Conservation (phyloP, 331 rosid genomes). For the Quercus phellos region DNA sequence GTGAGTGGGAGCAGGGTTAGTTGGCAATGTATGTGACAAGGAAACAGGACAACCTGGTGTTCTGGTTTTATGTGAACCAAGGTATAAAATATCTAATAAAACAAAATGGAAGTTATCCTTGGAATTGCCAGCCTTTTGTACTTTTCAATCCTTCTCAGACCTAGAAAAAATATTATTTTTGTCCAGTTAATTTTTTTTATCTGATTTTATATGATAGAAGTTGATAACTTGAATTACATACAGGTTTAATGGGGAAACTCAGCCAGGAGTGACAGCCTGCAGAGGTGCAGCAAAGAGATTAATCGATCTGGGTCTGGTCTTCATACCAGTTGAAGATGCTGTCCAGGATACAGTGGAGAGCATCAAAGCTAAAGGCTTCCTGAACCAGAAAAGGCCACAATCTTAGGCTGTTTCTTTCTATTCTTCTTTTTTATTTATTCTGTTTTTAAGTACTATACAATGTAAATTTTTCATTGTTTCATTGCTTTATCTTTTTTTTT, state of each 20-base stretch:
- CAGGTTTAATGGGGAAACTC: conserved; percentile 74
- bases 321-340: conserved; percentile 71
- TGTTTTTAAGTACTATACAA: not conserved
- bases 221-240: conserved; percentile 17
- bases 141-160: not conserved
- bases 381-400: conserved; percentile 17
- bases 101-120: conserved; percentile 10
- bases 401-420: not conserved
- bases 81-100: conserved; percentile 21
- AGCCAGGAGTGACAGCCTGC: conserved; percentile 60
- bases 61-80: conserved; percentile 12
- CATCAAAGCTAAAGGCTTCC: conserved; percentile 56
- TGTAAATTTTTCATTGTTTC: not conserved
- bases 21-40: conserved; percentile 28
- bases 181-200: not conserved
- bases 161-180: not conserved
- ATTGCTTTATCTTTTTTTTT: no score
- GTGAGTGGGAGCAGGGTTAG: conserved; percentile 26
- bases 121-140: no score
- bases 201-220: conserved; percentile 1
- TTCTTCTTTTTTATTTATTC: not conserved
- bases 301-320: conserved; percentile 60
- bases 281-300: conserved; percentile 70
- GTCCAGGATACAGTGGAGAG: conserved; percentile 63
- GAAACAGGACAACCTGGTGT: conserved; percentile 47